Evolutionary conservation across 2,329 filamentous ascomycete species (phyloP).

Genomic region (Emergomyces pasteurianus): DNA sequence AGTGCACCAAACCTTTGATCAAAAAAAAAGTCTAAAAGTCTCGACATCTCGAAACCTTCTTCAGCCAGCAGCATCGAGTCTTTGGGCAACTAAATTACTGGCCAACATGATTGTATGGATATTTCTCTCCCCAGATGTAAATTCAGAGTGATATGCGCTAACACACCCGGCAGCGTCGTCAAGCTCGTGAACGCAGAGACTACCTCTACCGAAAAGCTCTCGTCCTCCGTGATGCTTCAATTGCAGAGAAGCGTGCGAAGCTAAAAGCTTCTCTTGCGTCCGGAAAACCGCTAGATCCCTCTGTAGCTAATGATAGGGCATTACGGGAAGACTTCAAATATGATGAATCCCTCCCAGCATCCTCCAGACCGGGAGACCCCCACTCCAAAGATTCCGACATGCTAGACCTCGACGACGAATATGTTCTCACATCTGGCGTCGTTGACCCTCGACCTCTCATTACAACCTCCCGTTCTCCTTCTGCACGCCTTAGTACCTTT

Average conservation of each 20-base stretch:
- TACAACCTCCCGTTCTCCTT: conserved; percentile 82
- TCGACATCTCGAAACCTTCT: background rate
- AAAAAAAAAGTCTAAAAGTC: background rate
- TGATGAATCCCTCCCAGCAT: conserved; percentile 66
- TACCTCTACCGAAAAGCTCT: conserved; percentile 87
- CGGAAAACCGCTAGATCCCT: conserved; percentile 71
- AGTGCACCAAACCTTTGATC: background rate
- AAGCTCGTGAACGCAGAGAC: conserved; percentile 67
- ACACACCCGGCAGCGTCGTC: conserved; percentile 43
- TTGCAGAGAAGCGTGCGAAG: conserved; percentile 80
- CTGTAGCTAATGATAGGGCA: conserved; percentile 73
- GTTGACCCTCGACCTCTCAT: conserved; percentile 81
- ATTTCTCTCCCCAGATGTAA: background rate
- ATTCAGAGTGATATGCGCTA: background rate
- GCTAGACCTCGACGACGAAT: conserved; percentile 81
- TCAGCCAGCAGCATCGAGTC: background rate
- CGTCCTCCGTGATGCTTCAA: conserved; percentile 79
- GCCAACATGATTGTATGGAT: conserved; percentile 8
- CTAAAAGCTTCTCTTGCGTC: conserved; percentile 76
- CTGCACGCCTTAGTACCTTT: conserved; percentile 72
- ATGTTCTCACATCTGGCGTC: conserved; percentile 78
- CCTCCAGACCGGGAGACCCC: conserved; percentile 52
- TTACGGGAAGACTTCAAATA: conserved; percentile 85
- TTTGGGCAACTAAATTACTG: background rate
- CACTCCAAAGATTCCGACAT: conserved; percentile 72